phyloP scores from a whole-genome alignment of 2,329 filamentous ascomycete species.

The Sporothrix curviconia region DNA sequence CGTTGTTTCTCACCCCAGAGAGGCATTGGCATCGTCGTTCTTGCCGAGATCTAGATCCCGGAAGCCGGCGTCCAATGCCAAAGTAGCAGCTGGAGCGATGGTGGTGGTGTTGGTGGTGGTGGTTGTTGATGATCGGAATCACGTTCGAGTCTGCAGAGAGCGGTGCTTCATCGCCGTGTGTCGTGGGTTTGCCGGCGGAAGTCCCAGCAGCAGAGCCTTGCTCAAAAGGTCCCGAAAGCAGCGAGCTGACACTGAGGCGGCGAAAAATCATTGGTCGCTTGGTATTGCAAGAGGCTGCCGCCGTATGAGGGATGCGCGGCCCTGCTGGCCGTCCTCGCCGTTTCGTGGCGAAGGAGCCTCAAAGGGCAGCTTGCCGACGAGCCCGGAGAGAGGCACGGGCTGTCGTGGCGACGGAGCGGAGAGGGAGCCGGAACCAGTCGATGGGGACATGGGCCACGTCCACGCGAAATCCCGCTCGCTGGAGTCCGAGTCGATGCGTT shows the following conservation, averaged over 20 bases:
- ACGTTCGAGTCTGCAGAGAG: too few relatives aligned
- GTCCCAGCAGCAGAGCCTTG: conserved; percentile 16
- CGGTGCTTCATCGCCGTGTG: not conserved
- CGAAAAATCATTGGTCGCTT: conserved; percentile 19
- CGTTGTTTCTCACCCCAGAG: conserved; percentile 26
- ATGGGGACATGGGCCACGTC: conserved; percentile 20
- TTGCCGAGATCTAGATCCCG: conserved; percentile 62
- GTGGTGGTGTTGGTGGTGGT: conserved; percentile 8
- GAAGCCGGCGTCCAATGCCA: conserved; percentile 64
- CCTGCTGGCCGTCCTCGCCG: conserved; percentile 4
- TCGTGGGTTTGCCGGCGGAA: not conserved
- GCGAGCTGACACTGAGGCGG: conserved; percentile 58
- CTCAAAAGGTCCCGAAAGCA: conserved; percentile 49
- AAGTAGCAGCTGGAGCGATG: conserved; percentile 43
- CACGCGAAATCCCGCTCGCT: conserved; percentile 21
- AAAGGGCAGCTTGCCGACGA: not conserved
- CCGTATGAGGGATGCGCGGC: not conserved
- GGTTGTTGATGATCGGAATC: not conserved
- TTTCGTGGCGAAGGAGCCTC: conserved; percentile 2
- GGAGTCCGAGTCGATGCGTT: conserved; percentile 16
- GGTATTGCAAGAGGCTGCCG: conserved; percentile 4
- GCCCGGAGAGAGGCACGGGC: not conserved
- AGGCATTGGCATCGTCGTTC: conserved; percentile 68
- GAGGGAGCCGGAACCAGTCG: conserved; percentile 14
- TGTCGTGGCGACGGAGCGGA: conserved; percentile 15